phyloP scores from a whole-genome alignment of 257 asterid species.

The Solanum pennellii region DNA sequence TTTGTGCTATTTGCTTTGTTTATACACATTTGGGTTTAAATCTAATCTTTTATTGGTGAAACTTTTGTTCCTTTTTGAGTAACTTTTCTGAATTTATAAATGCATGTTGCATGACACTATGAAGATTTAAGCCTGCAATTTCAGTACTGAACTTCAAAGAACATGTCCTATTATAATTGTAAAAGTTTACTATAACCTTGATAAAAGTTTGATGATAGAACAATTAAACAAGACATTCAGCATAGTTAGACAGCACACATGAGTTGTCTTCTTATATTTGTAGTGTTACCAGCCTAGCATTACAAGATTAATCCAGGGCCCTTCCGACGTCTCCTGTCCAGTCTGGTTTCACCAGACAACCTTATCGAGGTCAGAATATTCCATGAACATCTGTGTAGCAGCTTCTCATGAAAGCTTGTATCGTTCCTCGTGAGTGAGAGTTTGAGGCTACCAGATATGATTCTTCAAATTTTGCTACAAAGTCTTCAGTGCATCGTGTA shows the following conservation, averaged over 20 bases:
- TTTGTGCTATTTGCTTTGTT: not conserved
- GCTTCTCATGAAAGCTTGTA: constrained; percentile 88
- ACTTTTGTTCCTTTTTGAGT: not conserved
- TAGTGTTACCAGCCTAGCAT: not conserved
- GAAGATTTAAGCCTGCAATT: not conserved
- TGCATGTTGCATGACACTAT: not conserved
- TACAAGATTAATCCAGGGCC: constrained; percentile 10
- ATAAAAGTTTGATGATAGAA: not conserved
- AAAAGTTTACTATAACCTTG: not conserved
- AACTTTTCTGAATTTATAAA: not conserved
- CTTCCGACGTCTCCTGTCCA: constrained; percentile 10
- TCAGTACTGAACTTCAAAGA: not conserved
- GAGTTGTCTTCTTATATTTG: not conserved
- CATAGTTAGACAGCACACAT: not conserved
- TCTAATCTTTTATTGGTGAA: not conserved
- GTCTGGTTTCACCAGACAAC: constrained; percentile 18
- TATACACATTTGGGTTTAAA: not conserved
- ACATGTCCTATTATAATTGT: not conserved
- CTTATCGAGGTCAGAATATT: constrained; percentile 59
- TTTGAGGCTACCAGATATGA: constrained; percentile 62
- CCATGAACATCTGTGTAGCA: constrained; percentile 77
- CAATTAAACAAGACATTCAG: not conserved
- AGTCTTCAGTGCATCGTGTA: constrained; percentile 67
- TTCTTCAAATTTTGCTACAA: constrained; percentile 70
- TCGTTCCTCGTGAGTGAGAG: constrained; percentile 68